Base-by-base conservation (phyloP, 2,329 filamentous ascomycete genomes). In the Penicillium brasilianum region DNA sequence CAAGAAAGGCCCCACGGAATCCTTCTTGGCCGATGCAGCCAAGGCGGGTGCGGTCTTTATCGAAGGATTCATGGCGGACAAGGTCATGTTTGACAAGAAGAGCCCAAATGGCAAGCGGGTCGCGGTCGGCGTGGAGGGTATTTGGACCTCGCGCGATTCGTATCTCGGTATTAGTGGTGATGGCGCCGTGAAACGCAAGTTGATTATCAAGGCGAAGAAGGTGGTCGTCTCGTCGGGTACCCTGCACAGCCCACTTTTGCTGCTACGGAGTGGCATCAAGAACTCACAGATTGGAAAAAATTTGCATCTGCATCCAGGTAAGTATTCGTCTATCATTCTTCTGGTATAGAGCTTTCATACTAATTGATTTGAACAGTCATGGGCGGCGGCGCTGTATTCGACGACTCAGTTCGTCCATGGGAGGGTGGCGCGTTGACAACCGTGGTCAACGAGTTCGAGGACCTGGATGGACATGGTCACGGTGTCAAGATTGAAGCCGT, bases 271-370 rank as follows among this genome's bases (percentile, higher is more conserved):
- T 62, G 92, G 92, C 1, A 76, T 97, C 53, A 88, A 85, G 80
- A 97, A 96, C 73, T 83, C 83, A 4, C 88, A 97, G 59, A 89
- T 97, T 64, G 94, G 94, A 28, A 85, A 84, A 8, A 91, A 97
- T 69, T 85, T 97, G 3, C 83, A 95, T 69, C 76, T 97, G 0
- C 94, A 98, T 71, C 94, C 93, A 1, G 88, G 88, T 71, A 84
- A 83, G 70, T 72, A 82, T 9, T 69, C 18, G 13, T 16, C 34
- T 20, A 18, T 39, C 10, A 3, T n/a, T 41, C 14, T 20, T 18
- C n/a, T 22, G 0, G n/a, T 14, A 10, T 30, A 14, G 5, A 14
- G 5, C 13, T 30, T 20, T n/a, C 16, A 4, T 14, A n/a, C 4
- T 25, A 6, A 18, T 34, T 43, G 5, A 36, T 57, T 63, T 25